A percentile compares a stretch with the other conserved stretches of the same genome.
These are phyloP conservation scores for Kurtzmaniella quercitrusa DNA, from an alignment of 1,139 yeast genomes.

Conservation along the genomic window DNA sequence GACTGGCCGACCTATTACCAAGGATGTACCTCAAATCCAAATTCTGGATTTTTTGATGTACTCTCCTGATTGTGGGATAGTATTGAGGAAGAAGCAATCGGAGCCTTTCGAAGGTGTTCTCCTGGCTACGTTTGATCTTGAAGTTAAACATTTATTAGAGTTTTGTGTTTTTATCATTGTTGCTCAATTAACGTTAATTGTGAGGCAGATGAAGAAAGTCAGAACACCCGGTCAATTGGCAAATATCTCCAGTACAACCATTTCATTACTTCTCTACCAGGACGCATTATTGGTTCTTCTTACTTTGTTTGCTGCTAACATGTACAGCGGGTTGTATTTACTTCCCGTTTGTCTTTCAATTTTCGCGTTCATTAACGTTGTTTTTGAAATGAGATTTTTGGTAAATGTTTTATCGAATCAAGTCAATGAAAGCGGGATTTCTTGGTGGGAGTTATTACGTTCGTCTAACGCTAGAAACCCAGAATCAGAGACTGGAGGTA, in stretches of 20 bases:
- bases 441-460: slow-evolving; percentile 62
- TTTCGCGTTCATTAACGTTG: slow-evolving; percentile 62
- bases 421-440: slow-evolving; percentile 63
- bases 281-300: slow-evolving; percentile 69
- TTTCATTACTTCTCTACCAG: slow-evolving; percentile 64
- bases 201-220: slow-evolving; percentile 64
- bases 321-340: slow-evolving; percentile 54
- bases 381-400: slow-evolving; percentile 77
- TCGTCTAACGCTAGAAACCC: slow-evolving; percentile 21
- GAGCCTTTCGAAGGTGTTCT: slow-evolving; percentile 51
- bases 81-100: slow-evolving; percentile 32
- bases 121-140: slow-evolving; percentile 43
- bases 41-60: slow-evolving; percentile 58
- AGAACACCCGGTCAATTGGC: slow-evolving; percentile 75
- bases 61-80: slow-evolving; percentile 85
- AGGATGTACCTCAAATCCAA: slow-evolving; percentile 49
- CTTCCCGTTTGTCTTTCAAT: slow-evolving; percentile 70
- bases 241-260: slow-evolving; percentile 28
- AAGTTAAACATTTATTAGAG: slow-evolving; percentile 44
- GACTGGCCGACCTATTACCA: slow-evolving; percentile 66
- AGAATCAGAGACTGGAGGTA: slow-evolving; percentile 11
- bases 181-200: slow-evolving; percentile 26
- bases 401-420: slow-evolving; percentile 69
- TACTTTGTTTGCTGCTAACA: slow-evolving; percentile 55
- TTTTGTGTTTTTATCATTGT: slow-evolving; percentile 42